Evolutionary conservation across 805 yeast genomes (phyloP).

Genomic region (Spathaspora passalidarum): DNA sequence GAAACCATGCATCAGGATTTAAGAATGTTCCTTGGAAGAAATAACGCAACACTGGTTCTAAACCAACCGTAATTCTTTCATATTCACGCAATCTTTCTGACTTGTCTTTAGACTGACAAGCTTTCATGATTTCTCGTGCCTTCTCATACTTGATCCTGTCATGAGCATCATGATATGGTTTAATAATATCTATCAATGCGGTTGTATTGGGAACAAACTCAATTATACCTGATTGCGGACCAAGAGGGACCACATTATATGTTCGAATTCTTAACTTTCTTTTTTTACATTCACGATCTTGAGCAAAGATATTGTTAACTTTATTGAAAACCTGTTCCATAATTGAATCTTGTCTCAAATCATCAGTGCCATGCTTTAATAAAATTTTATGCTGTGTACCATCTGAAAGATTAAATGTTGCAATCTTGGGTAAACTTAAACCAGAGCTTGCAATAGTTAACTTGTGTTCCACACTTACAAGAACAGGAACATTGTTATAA

Average conservation of each 20-base stretch:
- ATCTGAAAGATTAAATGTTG: slow-evolving; percentile 49
- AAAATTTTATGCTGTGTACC: slow-evolving; percentile 61
- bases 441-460: slow-evolving; percentile 77
- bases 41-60: slow-evolving; percentile 64
- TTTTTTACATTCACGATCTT: slow-evolving; percentile 53
- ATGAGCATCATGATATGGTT: slow-evolving; percentile 52
- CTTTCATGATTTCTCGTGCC: slow-evolving; percentile 66
- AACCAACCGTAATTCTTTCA: slow-evolving; percentile 42
- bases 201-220: slow-evolving; percentile 82
- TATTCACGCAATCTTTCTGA: slow-evolving; percentile 46
- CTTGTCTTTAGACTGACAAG: slow-evolving; percentile 45
- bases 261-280: slow-evolving; percentile 69
- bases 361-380: slow-evolving; percentile 86
- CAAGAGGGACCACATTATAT: slow-evolving; percentile 86
- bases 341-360: slow-evolving; percentile 90
- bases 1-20: slow-evolving; percentile 73
- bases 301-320: slow-evolving; percentile 63
- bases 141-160: slow-evolving; percentile 45
- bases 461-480: slow-evolving; percentile 42
- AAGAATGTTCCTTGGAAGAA: slow-evolving; percentile 69
- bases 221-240: slow-evolving; percentile 82
- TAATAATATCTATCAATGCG: slow-evolving; percentile 66
- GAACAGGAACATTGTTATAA: slow-evolving; percentile 46
- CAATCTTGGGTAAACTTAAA: slow-evolving; percentile 81
- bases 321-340: slow-evolving; percentile 96